Evolutionary conservation across 768 basidiomycete genomes (phyloP).

Genomic region (Zangia roseola): DNA sequence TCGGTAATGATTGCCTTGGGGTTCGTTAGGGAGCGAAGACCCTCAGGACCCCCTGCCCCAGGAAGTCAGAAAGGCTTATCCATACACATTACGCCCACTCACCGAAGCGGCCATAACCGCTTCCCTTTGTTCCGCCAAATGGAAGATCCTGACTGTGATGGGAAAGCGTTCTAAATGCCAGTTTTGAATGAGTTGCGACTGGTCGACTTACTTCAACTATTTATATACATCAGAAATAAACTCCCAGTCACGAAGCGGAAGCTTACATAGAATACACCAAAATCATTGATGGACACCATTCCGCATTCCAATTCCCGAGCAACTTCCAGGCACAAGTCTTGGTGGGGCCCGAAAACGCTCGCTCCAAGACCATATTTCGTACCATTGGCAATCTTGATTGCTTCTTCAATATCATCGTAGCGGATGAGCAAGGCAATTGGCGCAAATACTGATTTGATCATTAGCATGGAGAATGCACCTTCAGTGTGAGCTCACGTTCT

Average conservation of each 20-base stretch:
- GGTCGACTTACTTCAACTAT: slow-evolving; percentile 61
- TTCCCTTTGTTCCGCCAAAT: slow-evolving; percentile 90
- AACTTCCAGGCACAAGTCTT: slow-evolving; percentile 72
- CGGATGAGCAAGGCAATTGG: slow-evolving; percentile 86
- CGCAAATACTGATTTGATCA: slow-evolving; percentile 73
- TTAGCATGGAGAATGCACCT: slow-evolving; percentile 10
- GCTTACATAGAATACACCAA: slow-evolving; percentile 82
- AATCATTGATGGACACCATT: slow-evolving; percentile 98
- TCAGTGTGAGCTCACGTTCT: slow-evolving; percentile 53
- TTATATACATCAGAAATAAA: slow-evolving; percentile 15
- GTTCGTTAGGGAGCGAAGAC: slow-evolving; percentile 83
- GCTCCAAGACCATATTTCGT: slow-evolving; percentile 91
- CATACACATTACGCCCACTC: slow-evolving; percentile 19
- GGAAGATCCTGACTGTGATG: slow-evolving; percentile 79
- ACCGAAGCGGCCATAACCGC: slow-evolving; percentile 95
- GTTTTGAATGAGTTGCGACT: slow-evolving; percentile 5
- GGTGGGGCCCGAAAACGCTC: slow-evolving; percentile 89
- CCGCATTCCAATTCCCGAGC: slow-evolving; percentile 85
- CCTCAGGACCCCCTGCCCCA: slow-evolving; percentile 82
- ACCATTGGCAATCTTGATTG: slow-evolving; percentile 82
- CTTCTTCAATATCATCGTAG: slow-evolving; percentile 83
- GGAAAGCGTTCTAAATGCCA: not conserved
- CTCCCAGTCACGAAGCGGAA: not conserved
- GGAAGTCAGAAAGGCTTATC: slow-evolving; percentile 6
- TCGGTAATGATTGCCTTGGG: slow-evolving; percentile 87